Base-by-base conservation (phyloP, 345 rosid genomes). In the Orychophragmus violaceus region DNA sequence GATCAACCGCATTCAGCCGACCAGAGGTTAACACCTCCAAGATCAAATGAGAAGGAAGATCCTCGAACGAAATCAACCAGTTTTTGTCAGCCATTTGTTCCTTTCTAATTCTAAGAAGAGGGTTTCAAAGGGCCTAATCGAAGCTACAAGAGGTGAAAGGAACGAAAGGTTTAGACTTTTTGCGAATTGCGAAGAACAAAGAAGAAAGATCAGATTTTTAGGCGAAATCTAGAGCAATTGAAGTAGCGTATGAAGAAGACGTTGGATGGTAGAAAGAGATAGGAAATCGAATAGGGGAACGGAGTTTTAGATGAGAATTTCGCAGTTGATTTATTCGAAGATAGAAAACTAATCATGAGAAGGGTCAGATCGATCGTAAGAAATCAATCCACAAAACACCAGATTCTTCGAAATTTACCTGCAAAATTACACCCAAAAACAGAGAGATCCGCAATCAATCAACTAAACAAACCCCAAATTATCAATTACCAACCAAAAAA, bases 41-140 rank as follows among this genome's bases (percentile, higher is more conserved):
- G 65, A 90, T 77, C 91, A 90, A 80, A 84, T 93, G 91, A 8
- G 87, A 86, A 6, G 98, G 98, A 60, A 93, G 80, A 29, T 93
- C 96, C 70, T 85, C 98, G 8, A 93, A 64, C 1, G 86, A 79
- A 59, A 79, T 48, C 36, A 67, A 49, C 77, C 83, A 77, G 71
- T 69, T 76, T 33, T 84, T 62, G 28, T 90, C 91, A n/a, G 84
- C 97, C 98, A 88, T 90, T 65, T 71, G 4, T 62, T 66, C 28
- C 16, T 41, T 35, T 29, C 60, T 66, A 33, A 51, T 58, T 67
- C 55, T 35, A 48, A 41, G 19, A 57, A 41, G n/a, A 52, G 28
- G 59, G 55, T 39, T 8, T 66, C 32, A 33, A 46, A 59, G 13
- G 25, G 60, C 29, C 77, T 10, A 74, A 68, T 25, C 51, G 53